Evolutionary conservation across 495 filamentous ascomycete genomes (phyloP).

Genomic region (Annulohypoxylon stygium): DNA sequence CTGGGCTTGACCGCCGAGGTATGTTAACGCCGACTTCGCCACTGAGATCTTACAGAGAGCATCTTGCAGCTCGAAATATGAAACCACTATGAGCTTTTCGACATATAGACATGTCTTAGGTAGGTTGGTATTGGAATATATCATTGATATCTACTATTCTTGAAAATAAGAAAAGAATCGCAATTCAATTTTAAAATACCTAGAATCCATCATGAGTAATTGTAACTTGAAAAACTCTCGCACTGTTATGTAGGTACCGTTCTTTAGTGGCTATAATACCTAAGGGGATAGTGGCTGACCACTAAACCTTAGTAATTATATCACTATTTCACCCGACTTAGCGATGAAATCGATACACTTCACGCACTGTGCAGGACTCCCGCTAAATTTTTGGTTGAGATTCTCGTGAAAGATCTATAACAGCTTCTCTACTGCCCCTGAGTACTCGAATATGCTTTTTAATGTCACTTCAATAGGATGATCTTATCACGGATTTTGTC

Average conservation of each 20-base stretch:
- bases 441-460: background rate
- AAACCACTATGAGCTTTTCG: background rate
- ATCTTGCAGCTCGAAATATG: background rate
- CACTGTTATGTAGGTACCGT: background rate
- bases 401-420: too few relatives aligned
- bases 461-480: background rate
- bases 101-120: background rate
- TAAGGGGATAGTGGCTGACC: background rate
- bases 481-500: background rate
- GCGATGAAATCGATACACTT: background rate
- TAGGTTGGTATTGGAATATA: too few relatives aligned
- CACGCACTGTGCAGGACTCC: background rate
- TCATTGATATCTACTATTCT: background rate
- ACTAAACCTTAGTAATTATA: background rate
- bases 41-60: constrained; percentile 5
- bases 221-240: background rate
- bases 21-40: constrained; percentile 1
- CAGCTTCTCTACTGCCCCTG: too few relatives aligned
- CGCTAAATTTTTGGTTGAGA: too few relatives aligned
- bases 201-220: too few relatives aligned
- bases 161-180: too few relatives aligned
- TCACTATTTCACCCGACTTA: background rate
- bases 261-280: background rate
- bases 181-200: too few relatives aligned
- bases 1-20: constrained; percentile 1